phyloP scores from a whole-genome alignment of 2,329 filamentous ascomycete genomes.

The Neonectria faginata region DNA sequence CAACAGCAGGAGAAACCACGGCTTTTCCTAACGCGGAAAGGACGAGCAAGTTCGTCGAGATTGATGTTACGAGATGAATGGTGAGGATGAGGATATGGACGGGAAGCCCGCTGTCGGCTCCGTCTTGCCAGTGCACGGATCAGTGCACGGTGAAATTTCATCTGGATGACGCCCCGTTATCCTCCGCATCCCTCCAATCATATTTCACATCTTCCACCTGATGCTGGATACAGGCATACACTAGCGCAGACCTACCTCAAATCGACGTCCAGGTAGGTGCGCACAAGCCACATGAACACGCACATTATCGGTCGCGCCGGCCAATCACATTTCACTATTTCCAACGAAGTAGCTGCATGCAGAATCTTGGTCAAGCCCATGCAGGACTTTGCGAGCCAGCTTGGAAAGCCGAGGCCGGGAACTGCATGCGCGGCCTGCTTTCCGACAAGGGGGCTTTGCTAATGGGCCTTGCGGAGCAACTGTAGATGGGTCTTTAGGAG shows the following conservation, averaged over 20 bases:
- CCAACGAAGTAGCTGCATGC: slow-evolving; percentile 36
- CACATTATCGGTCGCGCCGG: slow-evolving; percentile 27
- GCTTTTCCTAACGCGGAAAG: slow-evolving; percentile 15
- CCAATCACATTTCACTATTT: slow-evolving; percentile 39
- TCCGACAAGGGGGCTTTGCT: background rate
- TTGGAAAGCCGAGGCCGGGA: slow-evolving; percentile 8
- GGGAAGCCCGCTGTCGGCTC: slow-evolving; percentile 42
- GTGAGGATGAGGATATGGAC: slow-evolving; percentile 12
- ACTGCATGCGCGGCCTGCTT: background rate
- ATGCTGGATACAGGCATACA: slow-evolving; percentile 41
- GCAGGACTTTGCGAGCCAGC: slow-evolving; percentile 7
- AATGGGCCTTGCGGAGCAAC: background rate
- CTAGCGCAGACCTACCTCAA: slow-evolving; percentile 35
- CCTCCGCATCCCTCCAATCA: slow-evolving; percentile 34
- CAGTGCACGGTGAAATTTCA: slow-evolving; percentile 36
- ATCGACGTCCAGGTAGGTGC: slow-evolving; percentile 30
- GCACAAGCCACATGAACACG: slow-evolving; percentile 35
- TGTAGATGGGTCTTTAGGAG: background rate
- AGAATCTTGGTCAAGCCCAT: slow-evolving; percentile 32
- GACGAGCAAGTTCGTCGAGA: slow-evolving; percentile 16
- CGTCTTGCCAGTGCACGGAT: slow-evolving; percentile 19
- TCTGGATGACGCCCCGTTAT: slow-evolving; percentile 35
- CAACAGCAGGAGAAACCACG: slow-evolving; percentile 12
- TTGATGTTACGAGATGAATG: slow-evolving; percentile 39
- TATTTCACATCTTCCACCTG: slow-evolving; percentile 9